Base-by-base conservation (phyloP, 495 filamentous ascomycete genomes). In the Neurospora intermedia region DNA sequence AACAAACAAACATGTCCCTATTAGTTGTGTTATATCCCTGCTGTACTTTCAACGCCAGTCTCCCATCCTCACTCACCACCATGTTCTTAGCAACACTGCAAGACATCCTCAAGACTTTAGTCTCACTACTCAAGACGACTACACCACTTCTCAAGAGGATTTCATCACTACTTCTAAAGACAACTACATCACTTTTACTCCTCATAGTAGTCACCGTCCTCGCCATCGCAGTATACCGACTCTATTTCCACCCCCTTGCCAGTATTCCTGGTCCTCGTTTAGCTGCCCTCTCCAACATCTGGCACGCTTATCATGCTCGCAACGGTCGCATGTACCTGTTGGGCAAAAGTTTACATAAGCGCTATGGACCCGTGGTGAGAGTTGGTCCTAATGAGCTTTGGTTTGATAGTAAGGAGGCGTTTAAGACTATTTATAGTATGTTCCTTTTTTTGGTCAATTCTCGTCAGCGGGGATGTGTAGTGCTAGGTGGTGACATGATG, bases 321-420 rank as follows among this genome's bases (percentile, higher is more conserved):
- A 69, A 81, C 16, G 81, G 82, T 0, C 73, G 76, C 6, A 79
- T 81, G 73, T 69, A 77, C 20, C 69, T 74, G 6, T 41, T 84
- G 16, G 76, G 74, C 0, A 79, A 80, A 46, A 73, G 72, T 0
- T 77, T 90, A 9, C 89, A 90, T 72, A 38, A 76, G 20, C 78
- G 78, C 31, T 88, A 89, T 76, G 89, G 89, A 0, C 79, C 81
- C 2, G 77, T 86, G 2, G 89, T 91, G 38, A 84, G 88, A 2
- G 78, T 90, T 13, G 89, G 88, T 0, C 88, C 89, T 1, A 84
- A 86, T 43, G 81, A 83, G 40, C 78, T 91, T 11, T 89, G 85
- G 70, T 82, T 90, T 10, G 77, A 83, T 43, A 84, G 85, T 43
- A 74, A 69, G 0, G 81, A 79, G 18, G 84, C 77, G 0, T 84